Percentiles rank a stretch among this genome's conserved stretches.
Conservation (phyloP, 768 basidiomycete species). For the Clitopilus passeckerianus region DNA sequence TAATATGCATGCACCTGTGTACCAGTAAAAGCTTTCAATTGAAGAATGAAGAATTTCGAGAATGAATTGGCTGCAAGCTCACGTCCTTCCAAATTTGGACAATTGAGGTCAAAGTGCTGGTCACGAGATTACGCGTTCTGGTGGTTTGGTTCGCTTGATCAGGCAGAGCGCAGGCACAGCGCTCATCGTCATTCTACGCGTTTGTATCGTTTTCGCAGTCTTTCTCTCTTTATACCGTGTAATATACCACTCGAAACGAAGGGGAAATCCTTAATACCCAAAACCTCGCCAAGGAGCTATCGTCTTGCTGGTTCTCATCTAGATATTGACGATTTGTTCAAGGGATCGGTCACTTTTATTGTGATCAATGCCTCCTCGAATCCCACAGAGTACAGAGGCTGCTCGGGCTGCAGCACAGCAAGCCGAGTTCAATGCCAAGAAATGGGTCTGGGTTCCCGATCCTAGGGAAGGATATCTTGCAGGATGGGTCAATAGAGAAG, state of each 20-base stretch:
- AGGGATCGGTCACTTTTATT: neutral
- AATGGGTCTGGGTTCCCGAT: conserved; percentile 98
- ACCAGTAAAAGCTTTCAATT: too few species aligned
- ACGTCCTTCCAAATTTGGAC: conserved; percentile 17
- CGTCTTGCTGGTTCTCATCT: neutral
- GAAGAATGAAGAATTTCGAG: neutral
- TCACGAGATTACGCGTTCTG: conserved; percentile 15
- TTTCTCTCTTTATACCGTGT: conserved; percentile 5
- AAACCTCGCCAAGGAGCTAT: neutral
- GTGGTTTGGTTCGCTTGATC: conserved; percentile 4
- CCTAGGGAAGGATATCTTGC: conserved; percentile 89
- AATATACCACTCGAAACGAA: conserved; percentile 5
- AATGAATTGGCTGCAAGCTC: neutral
- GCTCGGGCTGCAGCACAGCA: conserved; percentile 85
- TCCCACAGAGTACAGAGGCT: conserved; percentile 59
- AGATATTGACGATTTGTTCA: too few species aligned
- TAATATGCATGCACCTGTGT: too few species aligned
- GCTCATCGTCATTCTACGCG: conserved; percentile 9
- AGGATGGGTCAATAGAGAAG: conserved; percentile 89
- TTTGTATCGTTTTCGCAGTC: conserved; percentile 8
- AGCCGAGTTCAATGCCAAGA: conserved; percentile 96
- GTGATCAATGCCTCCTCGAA: conserved; percentile 16
- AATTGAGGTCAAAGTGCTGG: conserved; percentile 21
- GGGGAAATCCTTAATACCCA: conserved; percentile 1
- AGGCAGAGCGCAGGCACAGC: neutral